Evolutionary conservation across 208 protist species (phyloP), one percentile per base, ranked within the genome.

Genomic region (Trypanosomatidae sp.): DNA sequence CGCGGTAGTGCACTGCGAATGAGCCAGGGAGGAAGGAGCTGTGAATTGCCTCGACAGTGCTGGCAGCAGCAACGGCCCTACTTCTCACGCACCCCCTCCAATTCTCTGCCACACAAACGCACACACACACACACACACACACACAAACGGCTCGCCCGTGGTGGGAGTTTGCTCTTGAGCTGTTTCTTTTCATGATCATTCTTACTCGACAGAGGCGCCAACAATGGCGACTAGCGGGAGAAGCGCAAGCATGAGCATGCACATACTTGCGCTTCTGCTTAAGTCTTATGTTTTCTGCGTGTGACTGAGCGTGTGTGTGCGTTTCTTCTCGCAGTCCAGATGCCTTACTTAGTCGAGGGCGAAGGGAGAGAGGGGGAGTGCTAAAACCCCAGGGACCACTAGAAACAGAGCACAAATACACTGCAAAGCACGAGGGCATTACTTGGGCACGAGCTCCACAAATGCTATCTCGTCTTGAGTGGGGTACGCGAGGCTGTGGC

Each of bases 401-500:
- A 1, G 22, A 19, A 65, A n/a, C 19, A 1, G 13, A 3, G 10
- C 60, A 65, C 39, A 10, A n/a, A 10, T 4, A 15, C 60, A 1
- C 3, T 25, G 30, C 28, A 12, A 25, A 17, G 8, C 7, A 60
- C 7, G 55, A 7, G 30, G 7, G 55, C 28, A 25, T 65, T 8
- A 30, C 60, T 2, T 47, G 2, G 60, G 22, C 22, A 47, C 60
- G 15, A 39, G 10, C 8, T 28, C 2, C 60, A 15, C 60, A 10
- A 22, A 7, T 9, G 39, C 22, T 9, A 41, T 47, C 39, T 28
- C 60, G 15, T 17, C 60, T 44, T 47, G 9, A 6, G 60, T 7
- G 60, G 22, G 15, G 60, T 7, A 13, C 60, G 60, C 30, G 60
- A 65, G 17, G 69, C 69, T 13, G 75, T 66, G 0, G 72, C 65